phyloP scores from a whole-genome alignment of 768 basidiomycete genomes.

The Termitomyces heimii region DNA sequence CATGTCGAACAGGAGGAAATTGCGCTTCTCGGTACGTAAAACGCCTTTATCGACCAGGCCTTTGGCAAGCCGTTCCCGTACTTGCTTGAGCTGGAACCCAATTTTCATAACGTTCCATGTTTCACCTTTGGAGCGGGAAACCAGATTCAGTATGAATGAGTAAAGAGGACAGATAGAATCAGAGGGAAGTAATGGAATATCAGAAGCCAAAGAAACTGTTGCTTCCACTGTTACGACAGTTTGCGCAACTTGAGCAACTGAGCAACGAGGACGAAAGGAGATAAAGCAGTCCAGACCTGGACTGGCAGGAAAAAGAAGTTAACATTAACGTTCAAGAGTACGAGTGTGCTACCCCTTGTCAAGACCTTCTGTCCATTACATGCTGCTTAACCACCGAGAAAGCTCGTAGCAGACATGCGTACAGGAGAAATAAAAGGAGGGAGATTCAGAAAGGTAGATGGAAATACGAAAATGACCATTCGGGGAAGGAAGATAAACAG shows the following conservation, averaged over 20 bases:
- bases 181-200: neutral
- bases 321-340: neutral
- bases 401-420: neutral
- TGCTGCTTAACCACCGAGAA: neutral
- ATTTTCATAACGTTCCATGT: conserved; percentile 99
- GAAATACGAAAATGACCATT: neutral
- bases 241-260: neutral
- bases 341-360: neutral
- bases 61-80: conserved; percentile 95
- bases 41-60: conserved; percentile 98
- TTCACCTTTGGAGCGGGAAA: conserved; percentile 57
- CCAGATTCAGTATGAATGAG: neutral
- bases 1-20: conserved; percentile 99
- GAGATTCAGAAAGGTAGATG: neutral
- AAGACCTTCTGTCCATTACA: neutral
- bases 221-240: neutral
- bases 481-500: neutral
- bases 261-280: neutral
- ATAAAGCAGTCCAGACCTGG: neutral
- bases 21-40: conserved; percentile 97
- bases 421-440: neutral
- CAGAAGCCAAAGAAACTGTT: neutral
- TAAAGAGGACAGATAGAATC: neutral
- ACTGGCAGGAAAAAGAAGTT: neutral
- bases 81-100: conserved; percentile 97